phyloP scores from a whole-genome alignment of 331 rosid genomes.

The Pyrus hybrid region DNA sequence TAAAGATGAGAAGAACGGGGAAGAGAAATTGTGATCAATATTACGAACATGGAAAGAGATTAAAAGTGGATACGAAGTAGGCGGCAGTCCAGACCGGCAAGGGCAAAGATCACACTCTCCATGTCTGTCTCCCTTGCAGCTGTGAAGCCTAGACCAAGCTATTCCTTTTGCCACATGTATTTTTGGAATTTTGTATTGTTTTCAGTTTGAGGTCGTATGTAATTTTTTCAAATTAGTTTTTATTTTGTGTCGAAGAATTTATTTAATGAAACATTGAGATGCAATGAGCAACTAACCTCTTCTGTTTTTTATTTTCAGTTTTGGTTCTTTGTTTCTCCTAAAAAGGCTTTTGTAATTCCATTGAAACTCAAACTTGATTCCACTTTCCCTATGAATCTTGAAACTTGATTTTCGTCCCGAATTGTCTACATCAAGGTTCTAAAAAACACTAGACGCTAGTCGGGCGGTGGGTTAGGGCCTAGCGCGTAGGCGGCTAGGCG shows the following conservation, averaged over 20 bases:
- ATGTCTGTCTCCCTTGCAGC: neutral
- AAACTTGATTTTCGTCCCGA: too few species aligned
- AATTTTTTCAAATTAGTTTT: neutral
- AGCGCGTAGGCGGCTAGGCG: too few species aligned
- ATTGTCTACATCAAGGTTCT: too few species aligned
- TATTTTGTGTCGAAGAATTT: too few species aligned
- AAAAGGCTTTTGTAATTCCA: too few species aligned
- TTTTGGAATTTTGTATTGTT: neutral
- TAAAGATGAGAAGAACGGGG: conserved; percentile 35
- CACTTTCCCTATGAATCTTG: too few species aligned
- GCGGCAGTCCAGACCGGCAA: neutral
- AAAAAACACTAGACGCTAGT: too few species aligned
- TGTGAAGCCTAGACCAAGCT: too few species aligned
- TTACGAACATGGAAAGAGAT: neutral
- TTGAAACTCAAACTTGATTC: too few species aligned
- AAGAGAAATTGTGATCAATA: neutral
- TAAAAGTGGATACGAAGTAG: neutral
- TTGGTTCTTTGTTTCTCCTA: neutral
- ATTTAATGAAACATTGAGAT: neutral
- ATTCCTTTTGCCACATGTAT: neutral
- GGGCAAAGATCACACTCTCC: neutral
- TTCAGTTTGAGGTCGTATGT: neutral
- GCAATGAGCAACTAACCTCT: neutral
- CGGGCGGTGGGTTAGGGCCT: too few species aligned
- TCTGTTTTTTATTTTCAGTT: neutral